Base-by-base conservation (phyloP, 108 stramenopile species). In the Schizochytrium sp. region DNA sequence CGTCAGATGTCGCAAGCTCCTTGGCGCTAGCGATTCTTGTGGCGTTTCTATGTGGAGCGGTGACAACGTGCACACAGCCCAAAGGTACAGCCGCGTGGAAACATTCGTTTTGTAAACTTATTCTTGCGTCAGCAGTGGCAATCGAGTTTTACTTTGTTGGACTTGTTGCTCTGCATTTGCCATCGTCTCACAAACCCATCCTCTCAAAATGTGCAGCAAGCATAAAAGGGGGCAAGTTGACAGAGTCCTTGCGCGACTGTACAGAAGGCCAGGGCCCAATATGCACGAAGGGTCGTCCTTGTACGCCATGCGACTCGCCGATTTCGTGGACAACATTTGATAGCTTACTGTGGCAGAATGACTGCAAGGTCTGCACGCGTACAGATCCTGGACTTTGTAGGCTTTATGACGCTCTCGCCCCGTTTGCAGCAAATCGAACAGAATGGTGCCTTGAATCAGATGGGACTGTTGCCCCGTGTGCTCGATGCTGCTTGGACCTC, bases 111-210 rank as follows among this genome's bases (percentile, higher is more conserved):
- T 83, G 76, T 53, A 55, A 49, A 53, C 76, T 83, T 8, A 7
- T 83, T n/a, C 53, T 83, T 2, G 50, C 28, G 1, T 47, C 53
- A 10, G 76, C 40, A n/a, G 76, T 83, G 8, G 76, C 53, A 13
- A 53, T 83, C 50, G 76, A 83, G 47, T 83, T 83, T 3, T 83
- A 83, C 28, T 83, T 40, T 83, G 50, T 83, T 28, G 76, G 76
- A n/a, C 53, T 83, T 10, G 76, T 40, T 8, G 76, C 76, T 17
- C 38, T 83, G 1, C 10, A 42, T 10, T 28, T 83, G 47, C 76
- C 76, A 15, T 5, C 45, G 5, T 10, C 15, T 7, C 47, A 55
- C 5, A 17, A 40, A 47, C 53, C 47, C 5, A 28, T 83, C 28
- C 53, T 83, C 13, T 55, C 47, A 83, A 53, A 17, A 10, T 83